A percentile compares a stretch with the other conserved stretches of the same genome.
Conservation (phyloP, 139 green algal species). For the Closterium sp. region DNA sequence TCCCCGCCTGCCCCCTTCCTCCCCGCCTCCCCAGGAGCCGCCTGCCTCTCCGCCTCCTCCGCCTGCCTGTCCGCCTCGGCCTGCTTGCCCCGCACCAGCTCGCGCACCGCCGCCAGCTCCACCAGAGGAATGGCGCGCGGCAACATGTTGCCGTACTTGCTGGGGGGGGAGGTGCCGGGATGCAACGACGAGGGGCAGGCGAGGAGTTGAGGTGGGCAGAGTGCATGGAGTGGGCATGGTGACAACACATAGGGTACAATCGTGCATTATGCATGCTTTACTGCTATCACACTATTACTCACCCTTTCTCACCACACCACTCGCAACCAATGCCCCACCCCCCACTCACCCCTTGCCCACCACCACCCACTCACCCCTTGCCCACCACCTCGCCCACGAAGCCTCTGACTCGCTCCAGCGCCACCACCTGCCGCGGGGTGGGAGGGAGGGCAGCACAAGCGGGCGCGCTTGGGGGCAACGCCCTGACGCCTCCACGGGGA, state of each 20-base stretch:
- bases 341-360: no score
- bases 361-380: neutral
- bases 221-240: neutral
- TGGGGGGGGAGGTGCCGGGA: neutral
- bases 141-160: neutral
- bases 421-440: neutral
- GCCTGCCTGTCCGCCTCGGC: neutral
- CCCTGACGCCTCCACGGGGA: no score
- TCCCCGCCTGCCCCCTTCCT: neutral
- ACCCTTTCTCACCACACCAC: no score
- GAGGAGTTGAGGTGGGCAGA: neutral
- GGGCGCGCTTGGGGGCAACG: no score
- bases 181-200: no score
- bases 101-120: neutral
- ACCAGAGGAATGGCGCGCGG: neutral
- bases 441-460: no score
- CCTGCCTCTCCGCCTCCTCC: neutral
- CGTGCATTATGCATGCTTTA: no score
- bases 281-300: no score
- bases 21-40: neutral
- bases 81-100: neutral
- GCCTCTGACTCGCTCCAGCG: neutral
- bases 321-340: neutral
- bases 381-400: neutral
- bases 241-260: no score